Base-by-base conservation (phyloP, 441 rosid genomes). In the Pelargonium citronellum region DNA sequence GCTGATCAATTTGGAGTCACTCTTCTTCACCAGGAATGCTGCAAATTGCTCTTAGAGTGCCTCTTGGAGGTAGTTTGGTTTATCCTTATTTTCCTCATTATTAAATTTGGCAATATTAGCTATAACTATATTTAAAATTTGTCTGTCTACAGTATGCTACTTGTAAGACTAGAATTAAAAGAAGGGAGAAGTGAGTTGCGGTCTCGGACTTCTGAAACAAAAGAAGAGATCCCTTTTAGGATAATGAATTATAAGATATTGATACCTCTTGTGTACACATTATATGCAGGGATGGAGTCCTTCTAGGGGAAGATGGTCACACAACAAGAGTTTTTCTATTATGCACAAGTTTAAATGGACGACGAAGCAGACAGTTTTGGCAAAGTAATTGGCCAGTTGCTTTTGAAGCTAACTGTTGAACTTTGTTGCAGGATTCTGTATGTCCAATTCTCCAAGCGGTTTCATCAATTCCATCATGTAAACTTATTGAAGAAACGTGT, bases 261-360 rank as follows among this genome's bases (percentile, higher is more conserved):
- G 83, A 95, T 84, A 75, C 87, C 74, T 88, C 89, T 87, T 87
- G 76, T 95, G 90, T 92, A 79, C 89, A 88, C 87, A 88, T 91
- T 85, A 88, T 80, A 83, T 92, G 99, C 98, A 95, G 99, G 98
- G 90, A 83, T 81, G 98, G 96, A 79, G 97, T 89, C 87, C 87
- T 87, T 81, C 79, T 92, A 85, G 70, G 84, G 92, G 97, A 88
- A 84, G 96, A 83, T 77, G 96, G 83, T 89, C 96, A 84, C 77
- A 85, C 94, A 78, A 79, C 97, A 77, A 79, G 81, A 83, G 80
- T 87, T 88, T 86, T 87, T 86, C 85, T 95, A 88, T 95, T 91
- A 85, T 91, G 92, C 86, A 84, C 92, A 82, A 93, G 85, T 92
- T 92, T 87, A 60, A 85, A 81, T 89, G 88, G 98, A 86, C 87